Base-by-base conservation (phyloP, 495 filamentous ascomycete species). In the Penicillium pulvis region DNA sequence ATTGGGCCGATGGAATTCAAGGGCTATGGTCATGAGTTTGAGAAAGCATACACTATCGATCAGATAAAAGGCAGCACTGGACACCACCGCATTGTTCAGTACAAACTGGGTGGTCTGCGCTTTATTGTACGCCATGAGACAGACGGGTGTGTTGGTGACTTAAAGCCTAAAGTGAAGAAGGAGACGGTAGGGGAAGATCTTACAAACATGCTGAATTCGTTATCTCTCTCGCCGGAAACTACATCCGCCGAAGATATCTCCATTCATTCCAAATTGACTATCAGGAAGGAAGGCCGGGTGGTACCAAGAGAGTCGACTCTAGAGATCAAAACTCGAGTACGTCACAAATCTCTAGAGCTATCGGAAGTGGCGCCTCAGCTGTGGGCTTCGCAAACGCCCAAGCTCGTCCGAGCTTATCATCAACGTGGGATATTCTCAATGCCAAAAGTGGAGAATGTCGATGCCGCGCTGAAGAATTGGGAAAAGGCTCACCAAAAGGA, bases 331-430 rank as follows among this genome's bases (percentile, higher is more conserved):
- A 83, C 81, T 8, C 75, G 76, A 8, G 74, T 33, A 9, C 11
- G 69, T 19, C 62, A 73, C 55, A 77, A 61, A 31, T 67, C 54
- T 35, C 59, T 82, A 28, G 41, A 71, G 1, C 56, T 79, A 36
- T 16, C 53, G 17, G 72, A 81, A n/a, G 64, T 79, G 43, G 58
- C 65, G 3, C 61, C 77, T 4, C 80, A 82, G 60, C 67, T 84
- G 11, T 84, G 77, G 81, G 58, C 76, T 39, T 81, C 79, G 16
- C 77, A 81, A 59, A 82, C 78, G 2, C 74, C 74, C 0, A 80
- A 75, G 1, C 71, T 84, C 31, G 74, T 78, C 16, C 73, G 77
- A 33, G 81, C 76, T 7, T 81, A 82, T 50, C 76, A 82, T 59
- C 50, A 61, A 12, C 55, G 60, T 10, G 79, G 80, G n/a, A 53